Evolutionary conservation across 2,329 filamentous ascomycete genomes (phyloP), one percentile per base, ranked within the genome.

Genomic region (Apiospora arundinis): DNA sequence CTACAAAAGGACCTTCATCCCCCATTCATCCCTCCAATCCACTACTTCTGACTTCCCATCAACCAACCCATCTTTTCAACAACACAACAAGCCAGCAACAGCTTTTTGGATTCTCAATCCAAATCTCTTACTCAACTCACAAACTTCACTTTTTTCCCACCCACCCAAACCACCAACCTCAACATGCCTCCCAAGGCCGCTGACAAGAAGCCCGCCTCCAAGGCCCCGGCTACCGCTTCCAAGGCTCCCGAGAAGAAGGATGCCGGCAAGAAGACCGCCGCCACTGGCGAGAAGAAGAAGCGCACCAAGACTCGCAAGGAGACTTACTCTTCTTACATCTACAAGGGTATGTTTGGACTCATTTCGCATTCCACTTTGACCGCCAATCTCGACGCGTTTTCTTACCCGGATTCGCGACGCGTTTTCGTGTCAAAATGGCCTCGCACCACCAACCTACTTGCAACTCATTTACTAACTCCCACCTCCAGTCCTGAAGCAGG

Each of bases 311-410:
- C 95, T 78, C 92, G 96, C 88, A 98, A 98, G 93, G 96, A 99
- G 91, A 99, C 96, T n/a, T 99, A 99, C 90, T 97, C 93, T 79
- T 97, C 94, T 71, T 99, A 99, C 91, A 99, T 99, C 88, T 99
- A 98, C 93, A 99, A 98, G 90, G 96, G 95, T 98, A 83, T 85
- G 90, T 82, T 75, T 70, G 2, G 1, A 1, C 63, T 4, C 18
- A 5, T 16, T 18, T 12, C n/a, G 12, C 18, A 45, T 32, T n/a
- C n/a, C 14, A 6, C 40, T 32, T 32, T 45, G 21, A 56, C 32
- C 32, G 21, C 21, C 16, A n/a, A n/a, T 12, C 32, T 45, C 32
- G 45, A n/a, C 67, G 70, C 56, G 65, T 46, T 65, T 69, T 63
- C 65, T 4, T 8, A 7, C 9, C 21, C 21, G 9, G 56, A n/a